These are phyloP conservation scores for Bipolaris victoriae DNA, from an alignment of 2,329 filamentous ascomycete species.

Conservation along the genomic window DNA sequence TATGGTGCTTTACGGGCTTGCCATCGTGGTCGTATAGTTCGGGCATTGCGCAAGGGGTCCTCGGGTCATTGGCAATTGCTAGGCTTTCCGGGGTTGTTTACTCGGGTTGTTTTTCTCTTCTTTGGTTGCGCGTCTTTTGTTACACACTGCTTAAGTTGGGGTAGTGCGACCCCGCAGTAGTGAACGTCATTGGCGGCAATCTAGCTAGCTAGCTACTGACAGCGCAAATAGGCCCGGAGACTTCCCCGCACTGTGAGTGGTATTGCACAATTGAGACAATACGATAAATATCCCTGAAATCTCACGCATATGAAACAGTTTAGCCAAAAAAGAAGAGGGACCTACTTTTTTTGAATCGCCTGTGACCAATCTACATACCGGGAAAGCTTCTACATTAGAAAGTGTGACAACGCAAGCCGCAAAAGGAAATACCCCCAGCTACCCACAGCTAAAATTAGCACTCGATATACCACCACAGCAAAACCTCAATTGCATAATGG, in stretches of 20 bases:
- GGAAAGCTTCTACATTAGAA: too few relatives aligned
- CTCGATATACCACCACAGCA: too few relatives aligned
- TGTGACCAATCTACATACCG: too few relatives aligned
- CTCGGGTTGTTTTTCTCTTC: too few relatives aligned
- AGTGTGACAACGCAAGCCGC: too few relatives aligned
- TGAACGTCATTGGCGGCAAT: neutral
- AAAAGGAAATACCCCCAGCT: too few relatives aligned
- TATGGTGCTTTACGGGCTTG: slow-evolving; percentile 21
- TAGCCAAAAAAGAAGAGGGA: neutral
- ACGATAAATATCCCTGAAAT: neutral
- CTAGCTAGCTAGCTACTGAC: neutral
- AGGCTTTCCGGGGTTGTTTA: too few relatives aligned
- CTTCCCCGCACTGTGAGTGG: neutral
- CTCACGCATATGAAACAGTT: neutral
- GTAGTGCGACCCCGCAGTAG: neutral
- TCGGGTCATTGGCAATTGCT: neutral
- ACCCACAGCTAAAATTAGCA: too few relatives aligned
- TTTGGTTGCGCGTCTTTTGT: too few relatives aligned
- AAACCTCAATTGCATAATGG: too few relatives aligned
- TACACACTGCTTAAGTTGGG: neutral
- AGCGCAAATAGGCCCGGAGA: neutral
- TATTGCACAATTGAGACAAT: too few relatives aligned
- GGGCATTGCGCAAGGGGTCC: slow-evolving; percentile 16
- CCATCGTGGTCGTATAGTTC: slow-evolving; percentile 27
- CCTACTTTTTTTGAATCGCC: too few relatives aligned